A percentile compares a stretch with the other conserved stretches of the same genome.
Evolutionary conservation across 2,329 filamentous ascomycete species (phyloP).

Genomic region (Pseudogymnoascus sp.): DNA sequence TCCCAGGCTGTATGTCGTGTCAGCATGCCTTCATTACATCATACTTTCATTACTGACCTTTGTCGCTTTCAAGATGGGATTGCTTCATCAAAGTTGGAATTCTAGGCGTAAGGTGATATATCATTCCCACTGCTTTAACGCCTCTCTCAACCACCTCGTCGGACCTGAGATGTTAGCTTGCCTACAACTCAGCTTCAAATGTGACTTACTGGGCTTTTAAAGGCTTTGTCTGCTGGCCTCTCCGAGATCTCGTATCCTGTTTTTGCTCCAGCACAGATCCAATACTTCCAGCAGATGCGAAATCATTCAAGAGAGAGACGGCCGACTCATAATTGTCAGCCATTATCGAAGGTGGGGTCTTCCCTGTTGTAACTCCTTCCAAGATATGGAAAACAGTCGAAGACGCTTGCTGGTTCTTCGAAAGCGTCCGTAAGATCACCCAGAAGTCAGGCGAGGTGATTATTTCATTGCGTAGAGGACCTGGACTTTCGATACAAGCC

Average conservation of each 20-base stretch:
- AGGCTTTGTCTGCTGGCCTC: slow-evolving; percentile 39
- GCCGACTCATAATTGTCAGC: slow-evolving; percentile 93
- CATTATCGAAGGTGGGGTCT: slow-evolving; percentile 71
- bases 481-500: slow-evolving; percentile 69
- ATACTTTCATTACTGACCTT: slow-evolving; percentile 48
- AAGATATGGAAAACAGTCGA: slow-evolving; percentile 80
- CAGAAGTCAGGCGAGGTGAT: slow-evolving; percentile 97
- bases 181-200: not conserved
- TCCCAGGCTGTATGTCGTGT: slow-evolving; percentile 65
- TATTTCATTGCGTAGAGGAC: slow-evolving; percentile 78
- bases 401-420: slow-evolving; percentile 61
- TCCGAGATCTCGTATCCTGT: slow-evolving; percentile 45
- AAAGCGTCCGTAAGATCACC: slow-evolving; percentile 74
- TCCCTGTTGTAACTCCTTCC: slow-evolving; percentile 63
- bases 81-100: slow-evolving; percentile 85
- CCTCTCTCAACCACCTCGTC: slow-evolving; percentile 69
- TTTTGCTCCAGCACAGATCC: slow-evolving; percentile 63
- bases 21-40: slow-evolving; percentile 17
- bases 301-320: slow-evolving; percentile 77
- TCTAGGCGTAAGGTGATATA: slow-evolving; percentile 72
- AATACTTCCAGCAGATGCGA: slow-evolving; percentile 73
- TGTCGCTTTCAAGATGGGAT: slow-evolving; percentile 79
- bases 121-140: slow-evolving; percentile 69
- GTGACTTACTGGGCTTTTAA: slow-evolving; percentile 47
- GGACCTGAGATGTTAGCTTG: slow-evolving; percentile 39